Base-by-base conservation (phyloP, 352 stramenopile genomes). In the Globisporangium paddicum region DNA sequence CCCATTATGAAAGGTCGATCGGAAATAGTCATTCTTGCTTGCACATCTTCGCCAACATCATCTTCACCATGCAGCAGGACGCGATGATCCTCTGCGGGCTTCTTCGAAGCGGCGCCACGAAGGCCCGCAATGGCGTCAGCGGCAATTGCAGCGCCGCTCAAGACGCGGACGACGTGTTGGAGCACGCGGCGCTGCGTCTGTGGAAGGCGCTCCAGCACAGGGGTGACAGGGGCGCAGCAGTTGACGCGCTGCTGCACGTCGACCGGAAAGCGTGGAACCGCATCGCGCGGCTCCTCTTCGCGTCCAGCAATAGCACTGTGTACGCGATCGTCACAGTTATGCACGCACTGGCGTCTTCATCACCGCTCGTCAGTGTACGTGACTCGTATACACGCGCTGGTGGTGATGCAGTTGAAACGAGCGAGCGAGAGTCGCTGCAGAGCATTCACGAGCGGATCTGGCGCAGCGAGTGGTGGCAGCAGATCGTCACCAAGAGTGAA, bases 181-280 rank as follows among this genome's bases (percentile, higher is more conserved):
- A 57, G 34, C 50, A 57, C 8, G 50, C 50, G 23, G 32, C 37
- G 13, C 50, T 57, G 21, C 37, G 13, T 16, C 21, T 57, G 2
- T 56, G 50, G 50, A 56, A 45, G 30, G 13, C 19, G 21, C 50
- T 46, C 19, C 19, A 18, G 6, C 2, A 21, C 42, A 11, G 16
- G 3, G 18, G 7, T 0, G 18, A 41, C 18, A 25, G 18, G 3
- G 47, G n/a, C 10, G 18, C 47, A n/a, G 28, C 26, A 2, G 47
- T 40, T 4, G 26, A 19, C 5, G 47, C 47, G 47, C 47, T 53
- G 47, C 28, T 53, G 26, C 28, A 41, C 10, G 5, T 41, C 28
- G n/a, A 57, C 6, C 30, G 2, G 37, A 51, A 49, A 41, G 54
- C 5, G 19, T 60, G 54, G 54, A 49, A 34, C 41, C 37, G 54